Evolutionary conservation across 768 basidiomycete species (phyloP).

Genomic region (Pleurotus giganteus): DNA sequence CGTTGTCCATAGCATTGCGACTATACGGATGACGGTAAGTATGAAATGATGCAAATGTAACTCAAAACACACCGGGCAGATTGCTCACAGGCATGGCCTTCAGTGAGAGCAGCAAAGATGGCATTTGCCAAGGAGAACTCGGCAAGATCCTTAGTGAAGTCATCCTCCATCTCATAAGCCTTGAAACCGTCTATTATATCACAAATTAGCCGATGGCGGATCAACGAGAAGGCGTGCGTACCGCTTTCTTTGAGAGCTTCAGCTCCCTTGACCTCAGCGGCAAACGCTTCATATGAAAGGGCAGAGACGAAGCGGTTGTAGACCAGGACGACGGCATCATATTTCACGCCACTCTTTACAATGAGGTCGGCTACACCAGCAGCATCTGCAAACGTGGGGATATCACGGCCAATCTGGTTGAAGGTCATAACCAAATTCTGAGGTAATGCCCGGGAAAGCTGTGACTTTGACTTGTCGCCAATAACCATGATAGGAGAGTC

Average conservation of each 20-base stretch:
- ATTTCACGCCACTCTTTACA: slow-evolving; percentile 78
- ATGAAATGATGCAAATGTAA: background rate
- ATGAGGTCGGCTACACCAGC: slow-evolving; percentile 93
- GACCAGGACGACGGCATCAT: slow-evolving; percentile 79
- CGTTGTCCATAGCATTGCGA: slow-evolving; percentile 99
- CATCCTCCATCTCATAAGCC: slow-evolving; percentile 97
- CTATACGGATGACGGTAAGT: slow-evolving; percentile 33
- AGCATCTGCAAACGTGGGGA: slow-evolving; percentile 96
- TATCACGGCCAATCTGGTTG: slow-evolving; percentile 97
- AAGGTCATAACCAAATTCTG: slow-evolving; percentile 80
- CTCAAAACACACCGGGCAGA: slow-evolving; percentile 69
- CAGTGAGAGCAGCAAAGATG: slow-evolving; percentile 90
- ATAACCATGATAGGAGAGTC: slow-evolving; percentile 80
- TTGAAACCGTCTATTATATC: slow-evolving; percentile 73
- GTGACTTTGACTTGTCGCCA: slow-evolving; percentile 97
- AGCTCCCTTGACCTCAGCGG: slow-evolving; percentile 79
- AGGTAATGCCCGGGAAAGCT: slow-evolving; percentile 67
- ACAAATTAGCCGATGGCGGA: background rate
- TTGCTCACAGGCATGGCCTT: slow-evolving; percentile 94
- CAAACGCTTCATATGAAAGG: slow-evolving; percentile 81
- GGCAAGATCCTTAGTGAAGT: slow-evolving; percentile 87
- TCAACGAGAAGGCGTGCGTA: slow-evolving; percentile 30
- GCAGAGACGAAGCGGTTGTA: slow-evolving; percentile 89
- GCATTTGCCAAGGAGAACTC: slow-evolving; percentile 98
- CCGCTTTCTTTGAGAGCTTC: slow-evolving; percentile 78